These are phyloP conservation scores for Geranium brycei DNA, from an alignment of 345 rosid species.

Conservation along the genomic window DNA sequence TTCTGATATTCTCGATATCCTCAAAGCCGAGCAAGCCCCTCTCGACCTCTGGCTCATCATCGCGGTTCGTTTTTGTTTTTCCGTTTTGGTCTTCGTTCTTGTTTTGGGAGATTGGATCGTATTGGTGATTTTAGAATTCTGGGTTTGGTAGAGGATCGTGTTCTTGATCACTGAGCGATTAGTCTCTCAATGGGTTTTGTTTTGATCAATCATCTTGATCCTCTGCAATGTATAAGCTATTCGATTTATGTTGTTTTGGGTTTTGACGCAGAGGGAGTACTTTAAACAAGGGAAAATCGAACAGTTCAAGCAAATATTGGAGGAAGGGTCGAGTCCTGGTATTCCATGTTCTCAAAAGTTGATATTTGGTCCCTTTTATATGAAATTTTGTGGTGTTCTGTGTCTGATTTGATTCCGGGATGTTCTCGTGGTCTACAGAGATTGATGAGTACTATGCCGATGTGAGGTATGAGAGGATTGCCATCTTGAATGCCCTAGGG, in stretches of 20 bases:
- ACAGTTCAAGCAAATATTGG: slow-evolving; percentile 86
- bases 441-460: slow-evolving; percentile 97
- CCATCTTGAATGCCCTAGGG: slow-evolving; percentile 85
- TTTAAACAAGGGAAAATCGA: slow-evolving; percentile 89
- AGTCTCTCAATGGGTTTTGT: too few relatives aligned
- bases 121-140: neutral
- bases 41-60: slow-evolving; percentile 97
- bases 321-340: slow-evolving; percentile 98
- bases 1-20: slow-evolving; percentile 93
- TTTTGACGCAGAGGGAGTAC: slow-evolving; percentile 66
- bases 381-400: neutral
- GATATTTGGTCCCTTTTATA: neutral
- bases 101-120: too few relatives aligned
- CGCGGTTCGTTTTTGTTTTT: slow-evolving; percentile 41
- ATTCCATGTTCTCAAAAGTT: slow-evolving; percentile 1
- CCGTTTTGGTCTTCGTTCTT: too few relatives aligned
- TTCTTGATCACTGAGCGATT: neutral
- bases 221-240: neutral
- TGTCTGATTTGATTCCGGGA: neutral
- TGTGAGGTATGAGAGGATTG: slow-evolving; percentile 91
- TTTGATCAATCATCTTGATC: neutral
- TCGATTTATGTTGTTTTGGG: neutral
- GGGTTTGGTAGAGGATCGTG: neutral
- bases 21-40: slow-evolving; percentile 98
- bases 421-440: slow-evolving; percentile 30